These are phyloP conservation scores for Domatiomyces catenatus DNA, from an alignment of 2,329 filamentous ascomycete genomes.

Conservation along the genomic window DNA sequence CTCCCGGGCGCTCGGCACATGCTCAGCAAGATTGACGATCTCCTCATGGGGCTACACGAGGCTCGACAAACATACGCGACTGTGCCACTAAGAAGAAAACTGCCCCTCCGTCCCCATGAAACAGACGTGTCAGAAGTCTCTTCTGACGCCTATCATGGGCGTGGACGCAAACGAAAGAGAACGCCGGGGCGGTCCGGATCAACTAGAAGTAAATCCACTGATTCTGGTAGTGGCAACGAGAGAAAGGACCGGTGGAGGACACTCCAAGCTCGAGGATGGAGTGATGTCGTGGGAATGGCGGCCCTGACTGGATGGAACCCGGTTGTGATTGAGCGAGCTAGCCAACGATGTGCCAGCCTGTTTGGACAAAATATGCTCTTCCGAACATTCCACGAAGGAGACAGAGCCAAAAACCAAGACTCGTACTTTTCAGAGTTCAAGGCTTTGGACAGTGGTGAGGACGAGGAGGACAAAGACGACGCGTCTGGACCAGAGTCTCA, in stretches of 20 bases:
- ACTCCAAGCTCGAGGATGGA: constrained; percentile 55
- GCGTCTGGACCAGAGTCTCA: not conserved
- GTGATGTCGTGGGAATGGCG: constrained; percentile 65
- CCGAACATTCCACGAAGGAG: constrained; percentile 37
- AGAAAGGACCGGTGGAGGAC: not conserved
- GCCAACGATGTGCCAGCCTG: constrained; percentile 57
- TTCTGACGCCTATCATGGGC: not conserved
- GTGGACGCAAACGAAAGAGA: not conserved
- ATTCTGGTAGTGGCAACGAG: not conserved
- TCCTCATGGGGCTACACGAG: constrained; percentile 57
- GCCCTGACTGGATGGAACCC: constrained; percentile 54
- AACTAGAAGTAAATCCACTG: not conserved
- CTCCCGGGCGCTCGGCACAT: constrained; percentile 56
- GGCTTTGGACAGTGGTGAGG: constrained; percentile 5
- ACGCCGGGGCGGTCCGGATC: not conserved
- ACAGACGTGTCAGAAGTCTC: not conserved
- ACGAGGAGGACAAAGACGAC: constrained; percentile 1
- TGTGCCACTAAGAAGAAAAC: constrained; percentile 6
- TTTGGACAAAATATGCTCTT: constrained; percentile 60
- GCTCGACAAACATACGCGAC: constrained; percentile 39
- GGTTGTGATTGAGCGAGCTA: constrained; percentile 50
- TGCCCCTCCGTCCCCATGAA: not conserved
- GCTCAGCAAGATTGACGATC: constrained; percentile 50
- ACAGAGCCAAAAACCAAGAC: not conserved
- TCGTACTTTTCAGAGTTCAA: constrained; percentile 10